Percentiles rank a stretch among this genome's conserved stretches.
Conservation (phyloP, 257 asterid genomes). For the Nicotiana noctiflora region DNA sequence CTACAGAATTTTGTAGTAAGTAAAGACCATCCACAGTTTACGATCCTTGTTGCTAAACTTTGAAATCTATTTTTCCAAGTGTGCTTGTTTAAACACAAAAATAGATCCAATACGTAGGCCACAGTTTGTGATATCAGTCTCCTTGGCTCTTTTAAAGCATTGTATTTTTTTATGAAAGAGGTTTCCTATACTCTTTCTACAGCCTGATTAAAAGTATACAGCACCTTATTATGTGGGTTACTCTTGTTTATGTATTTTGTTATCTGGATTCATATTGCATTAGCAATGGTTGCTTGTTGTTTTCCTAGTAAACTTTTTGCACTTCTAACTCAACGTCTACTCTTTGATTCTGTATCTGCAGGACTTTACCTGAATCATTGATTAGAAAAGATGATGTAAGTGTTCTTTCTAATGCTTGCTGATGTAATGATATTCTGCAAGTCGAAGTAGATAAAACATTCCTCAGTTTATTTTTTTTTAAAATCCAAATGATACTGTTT, state of each 20-base stretch:
- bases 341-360: slow-evolving; percentile 26
- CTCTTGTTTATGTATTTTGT: not conserved
- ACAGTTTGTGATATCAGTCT: no score
- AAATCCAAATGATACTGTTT: not conserved
- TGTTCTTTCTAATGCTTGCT: slow-evolving; percentile 4
- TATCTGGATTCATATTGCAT: not conserved
- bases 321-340: slow-evolving; percentile 11
- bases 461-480: not conserved
- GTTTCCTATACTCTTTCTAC: not conserved
- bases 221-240: not conserved
- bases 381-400: slow-evolving; percentile 82
- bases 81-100: no score
- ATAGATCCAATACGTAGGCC: no score
- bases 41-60: no score
- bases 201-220: not conserved
- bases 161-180: not conserved
- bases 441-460: not conserved
- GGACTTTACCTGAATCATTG: slow-evolving; percentile 61
- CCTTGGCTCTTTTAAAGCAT: not conserved
- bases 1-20: no score
- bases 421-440: not conserved
- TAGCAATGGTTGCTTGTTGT: not conserved
- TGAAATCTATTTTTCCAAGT: no score
- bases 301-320: not conserved
- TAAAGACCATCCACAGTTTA: no score